phyloP scores from a whole-genome alignment of 768 basidiomycete genomes.

The Clitopilus hobsonii region DNA sequence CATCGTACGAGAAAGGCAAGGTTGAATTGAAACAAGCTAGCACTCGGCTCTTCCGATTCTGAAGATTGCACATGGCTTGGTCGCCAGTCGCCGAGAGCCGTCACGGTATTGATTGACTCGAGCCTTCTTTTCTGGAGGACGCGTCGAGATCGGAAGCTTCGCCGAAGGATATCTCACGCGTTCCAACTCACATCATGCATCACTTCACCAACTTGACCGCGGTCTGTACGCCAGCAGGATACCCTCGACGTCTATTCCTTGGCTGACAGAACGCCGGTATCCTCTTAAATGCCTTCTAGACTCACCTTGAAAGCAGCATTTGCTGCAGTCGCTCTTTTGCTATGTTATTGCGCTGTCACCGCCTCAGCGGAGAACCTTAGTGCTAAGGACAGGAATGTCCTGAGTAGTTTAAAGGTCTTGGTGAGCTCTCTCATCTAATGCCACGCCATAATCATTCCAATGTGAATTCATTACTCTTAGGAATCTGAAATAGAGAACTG shows the following conservation, averaged over 20 bases:
- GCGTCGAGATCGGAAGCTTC: background rate
- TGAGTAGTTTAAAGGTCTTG: background rate
- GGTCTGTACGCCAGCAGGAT: background rate
- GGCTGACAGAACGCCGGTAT: background rate
- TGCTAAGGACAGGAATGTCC: background rate
- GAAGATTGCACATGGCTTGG: background rate
- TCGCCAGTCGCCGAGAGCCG: background rate
- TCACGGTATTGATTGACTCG: background rate
- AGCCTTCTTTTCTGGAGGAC: no score
- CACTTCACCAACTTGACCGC: background rate
- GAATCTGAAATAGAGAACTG: slow-evolving; percentile 37
- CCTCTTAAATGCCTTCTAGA: slow-evolving; percentile 21
- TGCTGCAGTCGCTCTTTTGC: slow-evolving; percentile 37
- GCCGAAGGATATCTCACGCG: background rate
- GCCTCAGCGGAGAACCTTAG: background rate
- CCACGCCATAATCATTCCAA: background rate
- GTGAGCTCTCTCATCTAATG: background rate
- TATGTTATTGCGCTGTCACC: slow-evolving; percentile 15
- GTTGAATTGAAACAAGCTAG: background rate
- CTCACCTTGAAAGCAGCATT: slow-evolving; percentile 21
- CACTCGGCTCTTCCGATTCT: background rate
- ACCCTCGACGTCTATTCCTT: background rate
- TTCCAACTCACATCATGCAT: background rate
- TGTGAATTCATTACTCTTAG: slow-evolving; percentile 13
- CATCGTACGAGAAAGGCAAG: slow-evolving; percentile 23